Evolutionary conservation across 495 filamentous ascomycete genomes (phyloP).

Genomic region (Penicillium canariense): DNA sequence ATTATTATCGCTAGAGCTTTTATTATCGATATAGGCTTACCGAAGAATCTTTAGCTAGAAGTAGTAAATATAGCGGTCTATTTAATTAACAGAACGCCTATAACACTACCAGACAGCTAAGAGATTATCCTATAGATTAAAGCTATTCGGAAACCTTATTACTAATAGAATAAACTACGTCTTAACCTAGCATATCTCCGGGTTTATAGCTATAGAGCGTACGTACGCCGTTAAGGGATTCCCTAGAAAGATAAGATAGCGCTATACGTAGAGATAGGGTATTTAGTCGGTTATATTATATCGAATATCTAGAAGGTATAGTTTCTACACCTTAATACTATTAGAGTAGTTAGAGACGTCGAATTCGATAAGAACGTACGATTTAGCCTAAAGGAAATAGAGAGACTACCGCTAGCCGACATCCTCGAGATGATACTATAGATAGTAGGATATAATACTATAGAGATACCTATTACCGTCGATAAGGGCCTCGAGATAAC

Average conservation of each 20-base stretch:
- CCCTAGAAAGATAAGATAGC: slow-evolving; percentile 7
- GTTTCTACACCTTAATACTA: background rate
- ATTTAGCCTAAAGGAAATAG: background rate
- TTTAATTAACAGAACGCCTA: slow-evolving; percentile 10
- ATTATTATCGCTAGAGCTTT: background rate
- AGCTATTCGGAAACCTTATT: background rate
- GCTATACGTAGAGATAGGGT: slow-evolving; percentile 1
- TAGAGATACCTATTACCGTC: too few species aligned
- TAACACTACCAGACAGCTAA: background rate
- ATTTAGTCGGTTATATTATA: slow-evolving; percentile 5
- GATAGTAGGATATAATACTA: too few species aligned
- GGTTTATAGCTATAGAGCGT: slow-evolving; percentile 1
- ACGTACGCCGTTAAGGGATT: background rate
- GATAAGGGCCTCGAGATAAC: too few species aligned
- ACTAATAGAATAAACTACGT: background rate
- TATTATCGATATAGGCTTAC: background rate
- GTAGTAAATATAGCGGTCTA: background rate
- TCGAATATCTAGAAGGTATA: slow-evolving; percentile 10
- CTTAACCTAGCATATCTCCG: slow-evolving; percentile 9
- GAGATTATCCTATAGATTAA: slow-evolving; percentile 5
- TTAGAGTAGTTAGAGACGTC: slow-evolving; percentile 1
- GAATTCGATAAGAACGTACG: background rate
- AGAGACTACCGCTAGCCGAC: too few species aligned
- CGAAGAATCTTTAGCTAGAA: slow-evolving; percentile 9
- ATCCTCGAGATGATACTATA: too few species aligned